Conservation (phyloP, 2,329 filamentous ascomycete species). For the Acephala macrosclerotiorum region DNA sequence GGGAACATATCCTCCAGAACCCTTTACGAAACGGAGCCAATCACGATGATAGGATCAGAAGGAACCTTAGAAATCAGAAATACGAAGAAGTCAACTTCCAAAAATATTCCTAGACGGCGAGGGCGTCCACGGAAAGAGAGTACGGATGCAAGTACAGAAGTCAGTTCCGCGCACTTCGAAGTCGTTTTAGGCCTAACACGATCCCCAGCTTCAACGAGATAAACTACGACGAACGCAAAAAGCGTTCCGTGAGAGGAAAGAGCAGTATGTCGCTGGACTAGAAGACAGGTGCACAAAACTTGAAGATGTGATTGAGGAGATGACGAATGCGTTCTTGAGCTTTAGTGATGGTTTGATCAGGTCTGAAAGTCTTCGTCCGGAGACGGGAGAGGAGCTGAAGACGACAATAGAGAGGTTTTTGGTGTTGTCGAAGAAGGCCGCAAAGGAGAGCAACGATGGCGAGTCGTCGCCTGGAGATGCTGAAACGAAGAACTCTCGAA, state of each 20-base stretch:
- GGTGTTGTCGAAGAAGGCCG: slow-evolving; percentile 10
- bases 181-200: background rate
- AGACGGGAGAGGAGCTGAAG: slow-evolving; percentile 16
- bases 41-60: no score
- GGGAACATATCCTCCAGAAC: no score
- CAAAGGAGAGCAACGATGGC: slow-evolving; percentile 11
- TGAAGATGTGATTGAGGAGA: slow-evolving; percentile 30
- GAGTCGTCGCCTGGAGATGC: no score
- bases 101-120: background rate
- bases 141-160: slow-evolving; percentile 9
- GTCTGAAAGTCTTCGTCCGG: background rate
- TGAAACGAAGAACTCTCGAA: no score
- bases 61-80: background rate
- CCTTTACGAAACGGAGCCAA: no score
- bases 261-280: slow-evolving; percentile 19
- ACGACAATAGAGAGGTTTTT: slow-evolving; percentile 25
- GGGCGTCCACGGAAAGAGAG: slow-evolving; percentile 13
- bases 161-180: background rate
- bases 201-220: slow-evolving; percentile 22
- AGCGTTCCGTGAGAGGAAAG: slow-evolving; percentile 27
- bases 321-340: slow-evolving; percentile 27
- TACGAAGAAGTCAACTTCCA: background rate
- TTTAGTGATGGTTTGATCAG: slow-evolving; percentile 26
- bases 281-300: slow-evolving; percentile 24
- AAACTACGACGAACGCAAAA: slow-evolving; percentile 29